Conservation (phyloP, 2,329 filamentous ascomycete genomes). For the Paecilomyces sp. region DNA sequence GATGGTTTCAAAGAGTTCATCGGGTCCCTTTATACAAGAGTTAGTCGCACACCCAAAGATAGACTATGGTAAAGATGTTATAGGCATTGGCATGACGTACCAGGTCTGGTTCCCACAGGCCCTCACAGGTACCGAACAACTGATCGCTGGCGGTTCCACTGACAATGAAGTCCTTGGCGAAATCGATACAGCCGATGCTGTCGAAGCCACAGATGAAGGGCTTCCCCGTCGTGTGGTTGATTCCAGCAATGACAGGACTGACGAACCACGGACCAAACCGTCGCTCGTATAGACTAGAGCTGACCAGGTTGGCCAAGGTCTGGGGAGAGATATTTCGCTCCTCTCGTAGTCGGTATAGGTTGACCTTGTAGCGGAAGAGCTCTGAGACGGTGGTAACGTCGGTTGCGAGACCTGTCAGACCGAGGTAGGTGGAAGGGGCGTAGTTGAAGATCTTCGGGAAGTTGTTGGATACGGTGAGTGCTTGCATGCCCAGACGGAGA, state of each 20-base stretch:
- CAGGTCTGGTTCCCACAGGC: constrained; percentile 94
- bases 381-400: constrained; percentile 92
- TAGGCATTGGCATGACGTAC: constrained; percentile 45
- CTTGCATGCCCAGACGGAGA: constrained; percentile 91
- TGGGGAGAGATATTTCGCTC: constrained; percentile 91
- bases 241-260: constrained; percentile 84
- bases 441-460: constrained; percentile 99
- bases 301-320: constrained; percentile 95
- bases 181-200: constrained; percentile 98
- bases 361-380: constrained; percentile 99
- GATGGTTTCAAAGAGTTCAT: constrained; percentile 97
- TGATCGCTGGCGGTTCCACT: constrained; percentile 94
- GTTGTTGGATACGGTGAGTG: constrained; percentile 95
- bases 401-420: constrained; percentile 91
- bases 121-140: constrained; percentile 97
- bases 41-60: constrained; percentile 6
- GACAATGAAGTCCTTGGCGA: constrained; percentile 99
- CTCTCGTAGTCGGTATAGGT: constrained; percentile 98
- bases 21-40: constrained; percentile 57
- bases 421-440: constrained; percentile 82
- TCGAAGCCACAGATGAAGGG: constrained; percentile 99
- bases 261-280: constrained; percentile 97
- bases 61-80: not conserved
- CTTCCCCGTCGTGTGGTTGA: constrained; percentile 88
- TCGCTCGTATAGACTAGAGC: constrained; percentile 83